phyloP scores from a whole-genome alignment of 352 stramenopile genomes.

The Phytopythium boreale region DNA sequence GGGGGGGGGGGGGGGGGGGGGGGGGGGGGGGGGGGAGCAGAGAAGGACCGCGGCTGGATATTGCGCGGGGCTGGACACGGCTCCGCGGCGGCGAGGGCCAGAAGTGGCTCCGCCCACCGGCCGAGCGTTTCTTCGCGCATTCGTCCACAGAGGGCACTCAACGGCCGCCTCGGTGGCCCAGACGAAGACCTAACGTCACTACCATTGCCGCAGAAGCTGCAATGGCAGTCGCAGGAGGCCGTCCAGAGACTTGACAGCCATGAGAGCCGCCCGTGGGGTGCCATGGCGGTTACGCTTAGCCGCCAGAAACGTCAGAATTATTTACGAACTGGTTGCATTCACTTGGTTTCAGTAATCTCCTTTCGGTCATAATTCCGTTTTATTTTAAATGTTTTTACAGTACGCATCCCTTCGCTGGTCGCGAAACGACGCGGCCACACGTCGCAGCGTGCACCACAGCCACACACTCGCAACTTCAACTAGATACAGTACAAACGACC shows the following conservation, averaged over 20 bases:
- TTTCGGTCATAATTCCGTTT: neutral
- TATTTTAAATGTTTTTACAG: neutral
- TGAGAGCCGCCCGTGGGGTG: too few species aligned
- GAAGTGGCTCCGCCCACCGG: slow-evolving; percentile 1
- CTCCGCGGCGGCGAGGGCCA: neutral
- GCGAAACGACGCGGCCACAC: neutral
- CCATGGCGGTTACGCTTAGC: too few species aligned
- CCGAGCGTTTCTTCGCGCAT: neutral
- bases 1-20: too few species aligned
- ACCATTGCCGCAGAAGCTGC: too few species aligned
- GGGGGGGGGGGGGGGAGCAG: too few species aligned
- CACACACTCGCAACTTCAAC: neutral
- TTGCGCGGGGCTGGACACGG: neutral
- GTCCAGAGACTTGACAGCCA: too few species aligned
- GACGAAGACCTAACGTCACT: too few species aligned
- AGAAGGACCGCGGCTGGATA: neutral
- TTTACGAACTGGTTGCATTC: too few species aligned
- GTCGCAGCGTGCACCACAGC: neutral
- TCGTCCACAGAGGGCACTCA: neutral
- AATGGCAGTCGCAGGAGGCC: too few species aligned
- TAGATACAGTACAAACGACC: neutral
- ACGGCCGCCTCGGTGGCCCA: too few species aligned
- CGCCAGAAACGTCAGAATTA: too few species aligned
- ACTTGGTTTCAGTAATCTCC: too few species aligned
- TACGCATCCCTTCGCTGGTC: neutral